Evolutionary conservation across 2,329 filamentous ascomycete species (phyloP), one percentile per base, ranked within the genome.

Genomic region (Fusarium decemcellulare): DNA sequence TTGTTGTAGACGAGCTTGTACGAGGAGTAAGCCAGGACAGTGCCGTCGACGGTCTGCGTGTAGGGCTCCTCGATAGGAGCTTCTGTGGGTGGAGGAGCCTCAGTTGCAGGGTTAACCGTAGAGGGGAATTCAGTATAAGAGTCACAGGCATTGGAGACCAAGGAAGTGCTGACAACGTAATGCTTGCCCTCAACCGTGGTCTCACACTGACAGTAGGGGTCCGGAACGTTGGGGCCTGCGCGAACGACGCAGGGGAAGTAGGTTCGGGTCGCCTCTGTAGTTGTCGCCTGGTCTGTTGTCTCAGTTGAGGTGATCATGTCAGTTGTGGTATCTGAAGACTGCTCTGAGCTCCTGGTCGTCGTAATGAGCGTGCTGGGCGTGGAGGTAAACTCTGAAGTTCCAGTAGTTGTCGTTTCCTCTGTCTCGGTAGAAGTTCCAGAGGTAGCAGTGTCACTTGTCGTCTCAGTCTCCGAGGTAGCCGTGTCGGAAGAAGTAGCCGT

Each of bases 61-160:
- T 18, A 8, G 12, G 51, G 51, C 39, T 34, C 39, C 9, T 39
- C 16, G 48, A 52, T 52, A n/a, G 34, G 16, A 6, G 34, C 10
- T 2, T 52, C 48, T 3, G 48, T 52, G 6, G 48, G 34, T 6
- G 51, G 18, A 23, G 51, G 37, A 6, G 40, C 51, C 23, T 54
- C 37, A 27, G 51, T 54, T 2, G 16, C 18, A 10, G 51, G 37
- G 39, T 44, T 32, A 12, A 43, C 34, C 1, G 5, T 54, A 2
- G 37, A 34, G n/a, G 51, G 51, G 27, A 43, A 54, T 23, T 42
- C 51, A 2, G 51, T 54, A 39, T 54, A 54, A 27, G 37, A 29
- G 10, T 18, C 27, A n/a, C 51, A 54, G 5, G 12, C n/a, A n/a
- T 23, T 29, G 51, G 42, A 18, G 11, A 54, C 11, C 27, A 54